Percentiles rank a stretch among this genome's conserved stretches.
phyloP scores from a whole-genome alignment of 2,329 filamentous ascomycete species.

The Pseudogymnoascus sp. region DNA sequence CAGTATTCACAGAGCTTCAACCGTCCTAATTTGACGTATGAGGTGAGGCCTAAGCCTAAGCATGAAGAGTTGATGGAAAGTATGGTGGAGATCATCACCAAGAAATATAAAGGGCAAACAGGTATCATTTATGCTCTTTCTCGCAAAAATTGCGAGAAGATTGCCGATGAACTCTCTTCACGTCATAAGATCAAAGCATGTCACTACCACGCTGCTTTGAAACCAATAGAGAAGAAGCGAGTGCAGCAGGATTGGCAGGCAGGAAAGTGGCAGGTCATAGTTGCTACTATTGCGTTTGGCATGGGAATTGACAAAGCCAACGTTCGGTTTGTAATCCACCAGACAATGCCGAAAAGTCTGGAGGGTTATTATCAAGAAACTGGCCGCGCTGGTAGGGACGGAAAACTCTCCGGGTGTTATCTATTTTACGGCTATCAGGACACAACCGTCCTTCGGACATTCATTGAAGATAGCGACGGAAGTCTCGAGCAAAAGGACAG shows the following conservation, averaged over 20 bases:
- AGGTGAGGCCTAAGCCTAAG: constrained; percentile 66
- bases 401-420: constrained; percentile 78
- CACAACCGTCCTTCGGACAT: constrained; percentile 60
- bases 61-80: constrained; percentile 46
- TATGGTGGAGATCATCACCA: constrained; percentile 55
- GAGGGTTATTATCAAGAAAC: constrained; percentile 99
- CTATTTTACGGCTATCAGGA: constrained; percentile 82
- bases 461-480: constrained; percentile 78
- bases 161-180: constrained; percentile 60
- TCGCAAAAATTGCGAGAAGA: constrained; percentile 69
- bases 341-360: constrained; percentile 84
- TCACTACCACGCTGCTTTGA: constrained; percentile 81
- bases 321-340: constrained; percentile 92
- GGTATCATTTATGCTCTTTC: constrained; percentile 94
- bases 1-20: constrained; percentile 93
- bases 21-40: constrained; percentile 86
- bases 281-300: constrained; percentile 96
- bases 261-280: constrained; percentile 76
- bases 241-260: constrained; percentile 79
- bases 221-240: constrained; percentile 55
- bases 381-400: constrained; percentile 86
- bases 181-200: constrained; percentile 61
- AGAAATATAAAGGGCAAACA: constrained; percentile 60
- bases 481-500: constrained; percentile 72
- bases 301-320: constrained; percentile 99